A percentile compares a stretch with the other conserved stretches of the same genome.
Evolutionary conservation across 768 basidiomycete species (phyloP).

Genomic region (Lactarius pseudohatsudake): DNA sequence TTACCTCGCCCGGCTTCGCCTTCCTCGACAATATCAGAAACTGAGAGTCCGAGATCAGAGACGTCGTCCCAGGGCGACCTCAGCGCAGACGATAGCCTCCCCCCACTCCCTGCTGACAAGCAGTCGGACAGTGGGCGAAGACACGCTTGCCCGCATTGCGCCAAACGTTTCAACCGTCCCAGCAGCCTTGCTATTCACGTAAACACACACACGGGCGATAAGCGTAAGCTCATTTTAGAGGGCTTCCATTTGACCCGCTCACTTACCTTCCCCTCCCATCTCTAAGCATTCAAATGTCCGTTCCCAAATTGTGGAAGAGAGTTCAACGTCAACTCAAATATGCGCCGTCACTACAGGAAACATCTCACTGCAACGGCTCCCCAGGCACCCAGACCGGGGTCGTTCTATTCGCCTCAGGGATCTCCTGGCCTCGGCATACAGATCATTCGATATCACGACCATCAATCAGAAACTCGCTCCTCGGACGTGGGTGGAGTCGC

Average conservation of each 20-base stretch:
- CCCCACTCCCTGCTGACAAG: conserved; percentile 21
- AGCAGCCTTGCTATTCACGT: conserved; percentile 65
- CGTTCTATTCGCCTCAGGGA: conserved; percentile 21
- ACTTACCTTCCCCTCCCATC: conserved; percentile 23
- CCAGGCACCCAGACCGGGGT: conserved; percentile 19
- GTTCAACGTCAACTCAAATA: conserved; percentile 85
- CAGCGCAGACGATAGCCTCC: conserved; percentile 15
- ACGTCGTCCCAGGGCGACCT: conserved; percentile 21
- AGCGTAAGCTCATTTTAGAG: conserved; percentile 46
- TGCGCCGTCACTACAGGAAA: conserved; percentile 77
- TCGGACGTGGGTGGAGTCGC: conserved; percentile 6
- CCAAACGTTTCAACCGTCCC: conserved; percentile 67
- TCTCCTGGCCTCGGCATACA: conserved; percentile 23
- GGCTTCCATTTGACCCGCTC: background rate
- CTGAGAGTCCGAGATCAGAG: conserved; percentile 24
- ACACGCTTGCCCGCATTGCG: conserved; percentile 47
- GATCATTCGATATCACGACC: conserved; percentile 28
- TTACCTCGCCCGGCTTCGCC: conserved; percentile 23
- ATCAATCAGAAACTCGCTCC: conserved; percentile 14
- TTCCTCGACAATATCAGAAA: conserved; percentile 27
- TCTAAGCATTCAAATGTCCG: conserved; percentile 68
- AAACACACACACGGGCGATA: conserved; percentile 68
- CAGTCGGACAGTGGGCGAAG: conserved; percentile 31
- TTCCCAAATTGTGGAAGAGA: conserved; percentile 71
- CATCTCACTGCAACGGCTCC: conserved; percentile 39